A percentile compares a stretch with the other conserved stretches of the same genome.
Conservation (phyloP, 2,329 filamentous ascomycete genomes). For the Botryotinia narcissicola region DNA sequence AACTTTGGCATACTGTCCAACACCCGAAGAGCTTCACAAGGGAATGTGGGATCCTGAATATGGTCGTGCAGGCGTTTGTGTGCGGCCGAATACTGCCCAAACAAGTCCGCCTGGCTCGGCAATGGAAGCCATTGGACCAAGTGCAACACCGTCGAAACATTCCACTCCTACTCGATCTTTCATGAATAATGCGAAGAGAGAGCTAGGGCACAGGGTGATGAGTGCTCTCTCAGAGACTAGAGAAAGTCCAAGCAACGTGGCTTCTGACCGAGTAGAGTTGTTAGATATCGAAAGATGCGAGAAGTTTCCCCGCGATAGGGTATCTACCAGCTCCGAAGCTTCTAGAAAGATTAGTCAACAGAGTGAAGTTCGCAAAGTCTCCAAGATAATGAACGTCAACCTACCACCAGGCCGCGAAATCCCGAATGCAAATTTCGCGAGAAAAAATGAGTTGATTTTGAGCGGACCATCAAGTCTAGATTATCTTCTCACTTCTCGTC, state of each 20-base stretch:
- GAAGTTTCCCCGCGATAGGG: background rate
- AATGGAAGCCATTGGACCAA: background rate
- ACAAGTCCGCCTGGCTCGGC: background rate
- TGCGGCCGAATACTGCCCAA: background rate
- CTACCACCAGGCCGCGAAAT: conserved; percentile 33
- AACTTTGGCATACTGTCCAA: conserved; percentile 20
- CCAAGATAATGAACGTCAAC: conserved; percentile 12
- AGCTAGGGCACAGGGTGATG: conserved; percentile 7
- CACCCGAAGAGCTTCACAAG: conserved; percentile 22
- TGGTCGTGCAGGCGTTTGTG: conserved; percentile 21
- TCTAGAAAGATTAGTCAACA: background rate
- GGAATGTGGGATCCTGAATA: conserved; percentile 22
- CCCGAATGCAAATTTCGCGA: conserved; percentile 47
- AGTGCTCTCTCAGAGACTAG: conserved; percentile 16
- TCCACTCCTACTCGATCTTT: conserved; percentile 14
- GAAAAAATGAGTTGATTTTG: conserved; percentile 44
- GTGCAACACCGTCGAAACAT: background rate
- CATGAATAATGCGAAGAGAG: conserved; percentile 12
- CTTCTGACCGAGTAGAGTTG: background rate
- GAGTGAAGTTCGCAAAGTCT: background rate
- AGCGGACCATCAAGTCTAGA: conserved; percentile 26
- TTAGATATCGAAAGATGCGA: background rate
- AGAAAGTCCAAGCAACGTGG: background rate
- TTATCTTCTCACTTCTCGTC: conserved; percentile 17
- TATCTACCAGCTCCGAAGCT: background rate